phyloP scores from a whole-genome alignment of 2,329 filamentous ascomycete genomes.

The Lachnellula arida region DNA sequence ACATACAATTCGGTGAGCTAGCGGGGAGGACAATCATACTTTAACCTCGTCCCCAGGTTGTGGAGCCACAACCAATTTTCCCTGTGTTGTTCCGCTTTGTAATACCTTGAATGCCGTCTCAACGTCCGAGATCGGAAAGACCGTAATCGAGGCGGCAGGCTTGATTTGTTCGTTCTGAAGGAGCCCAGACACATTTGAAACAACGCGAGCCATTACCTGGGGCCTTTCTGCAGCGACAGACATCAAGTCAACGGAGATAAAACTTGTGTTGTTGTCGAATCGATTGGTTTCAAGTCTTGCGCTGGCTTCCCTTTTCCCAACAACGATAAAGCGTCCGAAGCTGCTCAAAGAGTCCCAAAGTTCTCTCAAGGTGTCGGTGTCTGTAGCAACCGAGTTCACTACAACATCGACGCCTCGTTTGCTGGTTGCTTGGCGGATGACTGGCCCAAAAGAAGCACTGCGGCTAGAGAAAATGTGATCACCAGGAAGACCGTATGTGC shows the following conservation, averaged over 20 bases:
- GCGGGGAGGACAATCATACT: slow-evolving; percentile 19
- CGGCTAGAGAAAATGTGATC: slow-evolving; percentile 20
- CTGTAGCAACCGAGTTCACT: slow-evolving; percentile 24
- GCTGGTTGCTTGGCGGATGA: slow-evolving; percentile 19
- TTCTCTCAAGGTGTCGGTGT: slow-evolving; percentile 23
- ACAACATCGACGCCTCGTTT: slow-evolving; percentile 29
- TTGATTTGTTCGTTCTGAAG: slow-evolving; percentile 34
- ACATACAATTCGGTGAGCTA: neutral
- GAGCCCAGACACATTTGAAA: slow-evolving; percentile 36
- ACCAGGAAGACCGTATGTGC: slow-evolving; percentile 15
- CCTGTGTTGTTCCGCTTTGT: slow-evolving; percentile 15
- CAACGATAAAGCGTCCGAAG: slow-evolving; percentile 38
- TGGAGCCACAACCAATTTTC: slow-evolving; percentile 36
- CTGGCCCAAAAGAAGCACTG: slow-evolving; percentile 21
- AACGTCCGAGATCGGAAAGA: slow-evolving; percentile 33
- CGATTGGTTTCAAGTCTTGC: slow-evolving; percentile 30
- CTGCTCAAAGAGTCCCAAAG: slow-evolving; percentile 33
- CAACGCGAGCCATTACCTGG: slow-evolving; percentile 36
- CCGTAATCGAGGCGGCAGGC: slow-evolving; percentile 36
- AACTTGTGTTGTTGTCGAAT: slow-evolving; percentile 38
- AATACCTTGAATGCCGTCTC: slow-evolving; percentile 24
- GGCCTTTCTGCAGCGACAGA: slow-evolving; percentile 40
- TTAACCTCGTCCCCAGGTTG: slow-evolving; percentile 39
- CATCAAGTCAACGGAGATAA: slow-evolving; percentile 39
- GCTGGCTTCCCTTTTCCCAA: slow-evolving; percentile 32